These are phyloP conservation scores for Dothiorella sarmentorum DNA, from an alignment of 2,329 filamentous ascomycete species.

Conservation along the genomic window DNA sequence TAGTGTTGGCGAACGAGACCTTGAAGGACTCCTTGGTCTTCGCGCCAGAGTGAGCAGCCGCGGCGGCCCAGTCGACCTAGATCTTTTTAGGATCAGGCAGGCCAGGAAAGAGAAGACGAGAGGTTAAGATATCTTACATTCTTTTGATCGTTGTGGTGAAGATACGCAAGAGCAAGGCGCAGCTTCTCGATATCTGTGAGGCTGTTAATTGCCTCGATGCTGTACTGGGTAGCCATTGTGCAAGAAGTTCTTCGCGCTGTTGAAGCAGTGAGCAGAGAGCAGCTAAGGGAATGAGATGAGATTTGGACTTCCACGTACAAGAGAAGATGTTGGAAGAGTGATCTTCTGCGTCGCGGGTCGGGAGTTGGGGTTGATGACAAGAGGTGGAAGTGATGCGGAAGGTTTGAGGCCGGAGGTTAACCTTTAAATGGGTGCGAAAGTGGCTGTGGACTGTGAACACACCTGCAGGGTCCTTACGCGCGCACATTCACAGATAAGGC, in stretches of 20 bases:
- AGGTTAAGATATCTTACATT: not conserved
- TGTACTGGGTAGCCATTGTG: not conserved
- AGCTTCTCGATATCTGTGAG: not conserved
- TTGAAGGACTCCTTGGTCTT: not conserved
- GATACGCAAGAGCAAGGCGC: not conserved
- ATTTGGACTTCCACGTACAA: not conserved
- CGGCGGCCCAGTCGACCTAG: conserved; percentile 3
- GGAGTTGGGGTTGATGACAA: not conserved
- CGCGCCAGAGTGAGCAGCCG: not conserved
- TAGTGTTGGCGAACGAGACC: not conserved
- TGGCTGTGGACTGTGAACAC: too few relatives aligned
- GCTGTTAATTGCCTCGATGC: not conserved
- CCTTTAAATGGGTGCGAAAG: too few relatives aligned
- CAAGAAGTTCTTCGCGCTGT: not conserved
- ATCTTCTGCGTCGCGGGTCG: not conserved
- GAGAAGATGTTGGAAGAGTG: not conserved
- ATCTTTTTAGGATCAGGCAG: not conserved
- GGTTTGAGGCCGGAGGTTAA: not conserved
- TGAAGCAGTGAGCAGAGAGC: not conserved
- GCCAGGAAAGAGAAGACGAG: not conserved
- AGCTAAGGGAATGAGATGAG: not conserved
- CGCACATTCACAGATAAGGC: not conserved
- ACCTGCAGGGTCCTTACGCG: too few relatives aligned
- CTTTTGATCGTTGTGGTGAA: not conserved
- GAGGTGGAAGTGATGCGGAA: not conserved